These are phyloP conservation scores for Centella asiatica DNA, from an alignment of 129 eudicot genomes.

Conservation along the genomic window DNA sequence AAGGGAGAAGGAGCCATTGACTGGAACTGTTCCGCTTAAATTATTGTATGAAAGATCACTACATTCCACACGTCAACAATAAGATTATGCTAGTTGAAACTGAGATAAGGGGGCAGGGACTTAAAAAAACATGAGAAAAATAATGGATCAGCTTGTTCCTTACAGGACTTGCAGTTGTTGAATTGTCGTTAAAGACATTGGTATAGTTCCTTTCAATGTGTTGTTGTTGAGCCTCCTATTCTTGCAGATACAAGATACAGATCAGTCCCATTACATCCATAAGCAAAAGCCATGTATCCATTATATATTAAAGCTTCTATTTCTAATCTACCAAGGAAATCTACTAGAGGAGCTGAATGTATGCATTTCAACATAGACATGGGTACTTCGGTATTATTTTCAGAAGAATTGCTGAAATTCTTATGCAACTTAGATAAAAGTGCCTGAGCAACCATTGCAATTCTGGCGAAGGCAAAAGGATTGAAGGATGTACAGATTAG, in stretches of 20 bases:
- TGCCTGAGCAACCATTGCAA: no score
- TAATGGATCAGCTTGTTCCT: constrained; percentile 15
- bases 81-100: not conserved
- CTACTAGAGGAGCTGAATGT: no score
- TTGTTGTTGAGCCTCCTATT: constrained; percentile 67
- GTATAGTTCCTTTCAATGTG: constrained; percentile 49
- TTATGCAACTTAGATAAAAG: no score
- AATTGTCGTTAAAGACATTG: constrained; percentile 41
- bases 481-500: no score
- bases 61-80: constrained; percentile 11
- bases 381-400: no score
- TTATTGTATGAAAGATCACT: constrained; percentile 71
- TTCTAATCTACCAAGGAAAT: not conserved
- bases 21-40: constrained; percentile 48
- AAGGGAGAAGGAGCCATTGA: constrained; percentile 61
- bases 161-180: constrained; percentile 55
- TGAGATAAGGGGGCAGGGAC: not conserved
- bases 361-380: no score
- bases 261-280: not conserved
- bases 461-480: no score
- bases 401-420: no score
- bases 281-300: not conserved
- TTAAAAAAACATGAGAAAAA: constrained; percentile 1
- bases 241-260: constrained; percentile 10
- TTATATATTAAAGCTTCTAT: not conserved